These are phyloP conservation scores for Cutaneotrichosporon cavernicola DNA, from an alignment of 1,284 basidiomycete species.

Conservation along the genomic window DNA sequence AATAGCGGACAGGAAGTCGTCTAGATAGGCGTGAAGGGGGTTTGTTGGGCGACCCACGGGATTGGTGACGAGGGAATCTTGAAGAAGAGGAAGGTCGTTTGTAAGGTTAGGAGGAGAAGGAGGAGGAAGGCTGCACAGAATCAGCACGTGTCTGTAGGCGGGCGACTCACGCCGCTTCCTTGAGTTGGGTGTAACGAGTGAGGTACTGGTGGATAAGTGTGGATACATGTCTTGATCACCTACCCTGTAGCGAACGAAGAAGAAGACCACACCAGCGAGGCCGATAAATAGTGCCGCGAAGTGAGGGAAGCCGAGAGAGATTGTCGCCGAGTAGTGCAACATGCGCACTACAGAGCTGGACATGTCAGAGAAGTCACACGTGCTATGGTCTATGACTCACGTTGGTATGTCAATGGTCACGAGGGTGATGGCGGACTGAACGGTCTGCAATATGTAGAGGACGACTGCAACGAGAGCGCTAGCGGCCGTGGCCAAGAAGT, in stretches of 20 bases:
- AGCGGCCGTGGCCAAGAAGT: conserved; percentile 69
- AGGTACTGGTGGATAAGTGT: conserved; percentile 42
- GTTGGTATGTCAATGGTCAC: conserved; percentile 75
- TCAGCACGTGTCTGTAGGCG: conserved; percentile 14
- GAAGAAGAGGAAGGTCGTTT: conserved; percentile 33
- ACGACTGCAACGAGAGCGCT: conserved; percentile 83
- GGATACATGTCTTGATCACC: conserved; percentile 59
- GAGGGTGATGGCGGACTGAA: conserved; percentile 68
- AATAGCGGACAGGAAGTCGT: conserved; percentile 91
- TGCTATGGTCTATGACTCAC: conserved; percentile 31
- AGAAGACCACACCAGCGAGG: conserved; percentile 68
- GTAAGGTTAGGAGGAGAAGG: conserved; percentile 40
- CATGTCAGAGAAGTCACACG: conserved; percentile 51
- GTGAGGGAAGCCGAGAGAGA: conserved; percentile 85
- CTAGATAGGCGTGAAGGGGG: conserved; percentile 85
- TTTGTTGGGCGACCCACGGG: conserved; percentile 62
- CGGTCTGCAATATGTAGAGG: conserved; percentile 74
- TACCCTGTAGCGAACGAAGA: conserved; percentile 79
- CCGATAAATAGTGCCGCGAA: conserved; percentile 72
- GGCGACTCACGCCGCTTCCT: conserved; percentile 66
- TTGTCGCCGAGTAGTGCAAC: conserved; percentile 82
- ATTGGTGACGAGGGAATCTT: conserved; percentile 61
- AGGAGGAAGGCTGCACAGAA: conserved; percentile 28
- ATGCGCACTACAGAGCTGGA: conserved; percentile 56
- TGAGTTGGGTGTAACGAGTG: conserved; percentile 65